Conservation (phyloP, 106 monocot species). For the Dioscorea dumetorum region DNA sequence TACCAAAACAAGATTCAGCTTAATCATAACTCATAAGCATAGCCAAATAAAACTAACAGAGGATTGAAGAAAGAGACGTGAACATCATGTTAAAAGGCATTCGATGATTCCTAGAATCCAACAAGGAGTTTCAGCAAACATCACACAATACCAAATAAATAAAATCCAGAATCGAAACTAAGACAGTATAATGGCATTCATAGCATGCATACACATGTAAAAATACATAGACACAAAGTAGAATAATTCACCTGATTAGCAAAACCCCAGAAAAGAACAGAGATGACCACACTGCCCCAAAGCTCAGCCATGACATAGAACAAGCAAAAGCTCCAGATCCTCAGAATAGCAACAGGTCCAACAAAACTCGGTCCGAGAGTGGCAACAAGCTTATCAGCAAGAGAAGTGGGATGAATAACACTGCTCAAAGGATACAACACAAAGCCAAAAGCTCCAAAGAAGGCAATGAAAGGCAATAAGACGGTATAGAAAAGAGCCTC, state of each 20-base stretch:
- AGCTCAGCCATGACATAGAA: slow-evolving; percentile 99
- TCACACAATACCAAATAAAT: too few species aligned
- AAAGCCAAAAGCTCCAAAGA: slow-evolving; percentile 83
- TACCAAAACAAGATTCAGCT: too few species aligned
- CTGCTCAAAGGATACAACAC: slow-evolving; percentile 68
- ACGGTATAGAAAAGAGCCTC: slow-evolving; percentile 95
- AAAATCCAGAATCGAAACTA: too few species aligned
- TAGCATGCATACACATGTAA: too few species aligned
- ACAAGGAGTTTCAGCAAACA: too few species aligned
- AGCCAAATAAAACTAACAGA: too few species aligned
- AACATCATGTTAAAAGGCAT: too few species aligned
- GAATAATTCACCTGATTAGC: slow-evolving; percentile 80
- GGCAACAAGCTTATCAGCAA: slow-evolving; percentile 69
- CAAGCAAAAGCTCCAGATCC: slow-evolving; percentile 97
- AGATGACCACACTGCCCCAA: slow-evolving; percentile 97
- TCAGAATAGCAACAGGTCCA: slow-evolving; percentile 79
- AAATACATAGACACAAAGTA: too few species aligned
- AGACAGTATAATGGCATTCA: too few species aligned
- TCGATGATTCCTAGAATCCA: too few species aligned
- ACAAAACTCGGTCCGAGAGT: slow-evolving; percentile 77
- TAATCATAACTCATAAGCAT: too few species aligned
- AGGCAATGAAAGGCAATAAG: slow-evolving; percentile 79
- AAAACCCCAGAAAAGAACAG: slow-evolving; percentile 97
- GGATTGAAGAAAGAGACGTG: too few species aligned
- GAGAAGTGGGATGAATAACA: slow-evolving; percentile 74